Evolutionary conservation across 2,329 filamentous ascomycete genomes (phyloP), one percentile per base, ranked within the genome.

Genomic region (Sporothrix inflata): DNA sequence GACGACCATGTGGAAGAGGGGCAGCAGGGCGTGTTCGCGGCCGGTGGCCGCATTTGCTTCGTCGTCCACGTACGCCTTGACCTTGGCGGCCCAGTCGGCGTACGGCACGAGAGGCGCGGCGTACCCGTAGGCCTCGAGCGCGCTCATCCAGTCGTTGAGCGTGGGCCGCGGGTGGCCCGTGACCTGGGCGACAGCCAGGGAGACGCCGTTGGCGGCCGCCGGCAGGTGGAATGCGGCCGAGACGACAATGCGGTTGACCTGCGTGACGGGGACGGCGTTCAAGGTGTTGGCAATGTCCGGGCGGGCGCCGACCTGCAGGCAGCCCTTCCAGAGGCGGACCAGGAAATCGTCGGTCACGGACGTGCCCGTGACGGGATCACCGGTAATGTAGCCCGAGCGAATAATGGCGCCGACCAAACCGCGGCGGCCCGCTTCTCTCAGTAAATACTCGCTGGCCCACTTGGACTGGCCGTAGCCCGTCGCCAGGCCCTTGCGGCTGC

Each of bases 381-480:
- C 95, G 4, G 92, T 86, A 49, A 98, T 90, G 79, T 98, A 98
- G 40, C 95, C 94, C 3, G 95, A 91, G 14, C 95, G 89, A 66
- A 97, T 85, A 55, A 97, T 88, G 27, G 90, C 87, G 19, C 93
- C 94, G 19, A 83, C 84, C 1, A 98, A 87, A 14, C 95, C 94
- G 71, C 93, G 88, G 72, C 84, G 85, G 67, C 94, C 93, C 34
- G 95, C 94, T 79, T 93, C 92, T 30, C 92, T 88, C 27, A 94
- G 88, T 65, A 98, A 85, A 67, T 88, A 83, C 77, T 90, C 88
- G 8, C 88, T 87, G 6, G 88, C 92, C 94, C 94, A 98, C 83
- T 98, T 98, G 75, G 89, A 90, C 80, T 98, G 94, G 2, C 95
- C 94, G 77, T 98, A 98, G 5, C 95, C 94, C 0, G 93, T 97